Evolutionary conservation across 1,139 yeast species (phyloP).

Genomic region (Pneumocystis canis): DNA sequence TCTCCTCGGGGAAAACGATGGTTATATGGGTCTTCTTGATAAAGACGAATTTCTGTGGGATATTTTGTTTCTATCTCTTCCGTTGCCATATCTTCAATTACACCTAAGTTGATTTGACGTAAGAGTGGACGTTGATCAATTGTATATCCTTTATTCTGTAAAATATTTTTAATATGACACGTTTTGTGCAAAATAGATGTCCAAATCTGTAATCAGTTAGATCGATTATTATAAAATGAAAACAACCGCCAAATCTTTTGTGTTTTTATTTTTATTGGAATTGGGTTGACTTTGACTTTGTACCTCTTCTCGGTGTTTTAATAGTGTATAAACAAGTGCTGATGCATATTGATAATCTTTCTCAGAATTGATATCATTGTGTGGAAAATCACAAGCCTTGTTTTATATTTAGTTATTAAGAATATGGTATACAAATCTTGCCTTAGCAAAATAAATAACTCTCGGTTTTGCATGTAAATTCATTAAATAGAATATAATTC

Average conservation of each 20-base stretch:
- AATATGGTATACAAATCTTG: background rate
- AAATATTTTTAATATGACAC: constrained; percentile 61
- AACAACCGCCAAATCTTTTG: constrained; percentile 12
- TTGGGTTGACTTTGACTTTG: constrained; percentile 15
- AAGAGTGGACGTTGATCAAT: constrained; percentile 65
- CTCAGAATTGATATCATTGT: constrained; percentile 22
- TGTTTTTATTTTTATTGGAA: constrained; percentile 12
- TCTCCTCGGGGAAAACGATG: constrained; percentile 86
- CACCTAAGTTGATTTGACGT: constrained; percentile 85
- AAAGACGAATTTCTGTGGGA: constrained; percentile 59
- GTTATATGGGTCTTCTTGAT: constrained; percentile 70
- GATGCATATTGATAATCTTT: constrained; percentile 30
- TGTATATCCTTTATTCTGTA: constrained; percentile 38
- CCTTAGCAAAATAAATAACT: constrained; percentile 18
- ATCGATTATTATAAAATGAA: constrained; percentile 2
- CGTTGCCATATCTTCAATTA: constrained; percentile 50
- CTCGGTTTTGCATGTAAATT: constrained; percentile 17
- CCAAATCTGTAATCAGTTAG: constrained; percentile 38
- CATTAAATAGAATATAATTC: constrained; percentile 50
- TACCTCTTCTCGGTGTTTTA: constrained; percentile 24
- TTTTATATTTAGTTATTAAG: background rate
- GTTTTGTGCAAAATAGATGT: constrained; percentile 82
- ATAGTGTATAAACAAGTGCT: constrained; percentile 29
- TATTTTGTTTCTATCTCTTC: constrained; percentile 44
- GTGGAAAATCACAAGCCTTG: constrained; percentile 23